Evolutionary conservation across 495 filamentous ascomycete species (phyloP), one percentile per base, ranked within the genome.

Genomic region (Usnea hakonensis): DNA sequence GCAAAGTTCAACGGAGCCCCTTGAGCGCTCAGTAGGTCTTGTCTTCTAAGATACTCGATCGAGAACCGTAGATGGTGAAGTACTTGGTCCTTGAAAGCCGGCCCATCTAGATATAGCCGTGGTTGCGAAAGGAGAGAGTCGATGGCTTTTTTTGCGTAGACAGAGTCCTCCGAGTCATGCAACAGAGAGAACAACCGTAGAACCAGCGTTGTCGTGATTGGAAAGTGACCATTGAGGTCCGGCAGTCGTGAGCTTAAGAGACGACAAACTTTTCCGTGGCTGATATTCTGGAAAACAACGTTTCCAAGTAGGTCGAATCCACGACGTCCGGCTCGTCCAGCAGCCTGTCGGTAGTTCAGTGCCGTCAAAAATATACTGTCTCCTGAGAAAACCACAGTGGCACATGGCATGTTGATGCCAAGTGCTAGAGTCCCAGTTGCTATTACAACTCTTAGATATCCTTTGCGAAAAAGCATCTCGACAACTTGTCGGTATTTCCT

Each of bases 391-490:
- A 91, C 82, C 11, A 90, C 87, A 1, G 89, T 92, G 66, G 87
- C 88, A 68, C 88, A 90, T 26, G 89, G 89, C 89, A 90, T 91
- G 63, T 91, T 92, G 73, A 92, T 89, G 71, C 89, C 89, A 28
- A 92, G 74, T 38, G 83, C 83, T 16, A 91, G 76, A 0, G 88
- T 90, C 0, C 89, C 89, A 14, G 88, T 92, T 0, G 89, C 88
- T 50, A 91, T 80, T 13, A 90, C 82, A n/a, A 89, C 84, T 6
- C 84, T 77, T 13, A 91, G 74, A 63, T 76, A 91, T 1, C 89
- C 87, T 67, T 83, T 87, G 16, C 89, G 80, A 71, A 91, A 92
- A 0, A 91, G 74, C 67, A 87, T 85, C 67, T 89, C 86, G 17
- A 87, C 84, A 40, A 81, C 72, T 65, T 90, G 85, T 53, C 89